Evolutionary conservation across 352 stramenopile species (phyloP), one percentile per base, ranked within the genome.

Genomic region (Pythium brachiatum): DNA sequence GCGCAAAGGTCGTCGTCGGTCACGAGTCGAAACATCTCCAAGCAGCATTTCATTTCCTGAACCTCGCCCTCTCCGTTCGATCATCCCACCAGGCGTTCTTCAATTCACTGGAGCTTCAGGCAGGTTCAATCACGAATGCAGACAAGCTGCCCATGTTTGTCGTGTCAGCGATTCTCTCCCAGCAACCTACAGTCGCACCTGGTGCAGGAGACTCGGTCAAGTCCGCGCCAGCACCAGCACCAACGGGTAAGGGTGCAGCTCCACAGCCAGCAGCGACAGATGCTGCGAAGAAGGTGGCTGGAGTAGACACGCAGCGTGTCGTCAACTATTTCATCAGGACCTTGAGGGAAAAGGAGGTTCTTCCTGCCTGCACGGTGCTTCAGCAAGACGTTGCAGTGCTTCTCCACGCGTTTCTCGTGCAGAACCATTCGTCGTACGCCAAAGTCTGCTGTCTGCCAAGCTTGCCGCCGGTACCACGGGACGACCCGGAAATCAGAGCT

Each of bases 1-100:
- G 70, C 7, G 64, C 68, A 47, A 81, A 89, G 44, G 13, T 84
- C 1, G 11, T 89, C 18, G 59, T 47, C 9, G 63, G 44, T 7
- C 65, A 73, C 26, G 75, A 89, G 63, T 67, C 86, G 13, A 62
- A 76, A 16, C 81, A 91, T 43, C 64, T 88, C 20, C 81, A 90
- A 66, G 81, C 78, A 20, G 82, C 80, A 29, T 89, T 88, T 46
- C 82, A 92, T 62, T 92, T 86, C 62, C 60, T 94, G 27, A 76
- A 69, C 36, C 54, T 90, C 18, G 82, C 75, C 0, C 32, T 83
- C 1, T 54, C 67, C 26, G 71, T 90, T 3, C 64, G 72, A 29
- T 72, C 67, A 23, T 74, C 87, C 20, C 69, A 86, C 21, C 62
- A 34, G 0, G 57, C 69, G n/a, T 57, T 94, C 6, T 88, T 89